These are phyloP conservation scores for Leccinum broughii DNA, from an alignment of 768 basidiomycete species.

Conservation along the genomic window DNA sequence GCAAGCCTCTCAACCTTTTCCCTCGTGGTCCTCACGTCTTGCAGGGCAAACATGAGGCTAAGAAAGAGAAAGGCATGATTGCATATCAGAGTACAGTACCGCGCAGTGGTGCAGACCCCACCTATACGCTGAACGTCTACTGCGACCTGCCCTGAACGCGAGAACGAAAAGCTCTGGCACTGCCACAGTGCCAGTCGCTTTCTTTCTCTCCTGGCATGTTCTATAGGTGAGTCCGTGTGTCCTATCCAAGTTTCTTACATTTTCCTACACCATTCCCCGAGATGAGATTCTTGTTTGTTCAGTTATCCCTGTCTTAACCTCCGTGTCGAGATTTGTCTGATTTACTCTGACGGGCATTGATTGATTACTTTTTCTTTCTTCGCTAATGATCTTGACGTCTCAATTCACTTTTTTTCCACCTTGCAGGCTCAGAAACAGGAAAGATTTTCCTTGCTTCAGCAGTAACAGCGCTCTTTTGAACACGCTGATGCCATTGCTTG, in stretches of 20 bases:
- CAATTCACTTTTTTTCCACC: not conserved
- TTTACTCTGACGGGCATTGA: not conserved
- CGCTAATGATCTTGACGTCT: not conserved
- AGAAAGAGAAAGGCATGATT: too few relatives aligned
- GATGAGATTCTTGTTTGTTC: slow-evolving; percentile 26
- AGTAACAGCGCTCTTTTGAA: not conserved
- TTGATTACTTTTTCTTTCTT: not conserved
- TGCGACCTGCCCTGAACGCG: too few relatives aligned
- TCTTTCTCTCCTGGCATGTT: too few relatives aligned
- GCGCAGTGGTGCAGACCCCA: too few relatives aligned
- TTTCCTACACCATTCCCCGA: not conserved
- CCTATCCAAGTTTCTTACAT: not conserved
- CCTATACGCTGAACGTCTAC: too few relatives aligned
- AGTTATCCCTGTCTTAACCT: slow-evolving; percentile 36
- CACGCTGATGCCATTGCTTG: not conserved
- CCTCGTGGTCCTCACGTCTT: too few relatives aligned
- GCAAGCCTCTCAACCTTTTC: too few relatives aligned
- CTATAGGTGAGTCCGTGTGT: not conserved
- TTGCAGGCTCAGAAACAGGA: slow-evolving; percentile 1
- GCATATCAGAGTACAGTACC: too few relatives aligned
- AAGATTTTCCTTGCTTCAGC: not conserved
- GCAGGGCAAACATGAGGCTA: too few relatives aligned
- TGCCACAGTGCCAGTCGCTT: not conserved
- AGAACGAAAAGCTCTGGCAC: not conserved
- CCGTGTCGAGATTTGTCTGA: slow-evolving; percentile 20